Base-by-base conservation (phyloP, 164 flowering plant genomes). In the Umbilicus rupestris region DNA sequence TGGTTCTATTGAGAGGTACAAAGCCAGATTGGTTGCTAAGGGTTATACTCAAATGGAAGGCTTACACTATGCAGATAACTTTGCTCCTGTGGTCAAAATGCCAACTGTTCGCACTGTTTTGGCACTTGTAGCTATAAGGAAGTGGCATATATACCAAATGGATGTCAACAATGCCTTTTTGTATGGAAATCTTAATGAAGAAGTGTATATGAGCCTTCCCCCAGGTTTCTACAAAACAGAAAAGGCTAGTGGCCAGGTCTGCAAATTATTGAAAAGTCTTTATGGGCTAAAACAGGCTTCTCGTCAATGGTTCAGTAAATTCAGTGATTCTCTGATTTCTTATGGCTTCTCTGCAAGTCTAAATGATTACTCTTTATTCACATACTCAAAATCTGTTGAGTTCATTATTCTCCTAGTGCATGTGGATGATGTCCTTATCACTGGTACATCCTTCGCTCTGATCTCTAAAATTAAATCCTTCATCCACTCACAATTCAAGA, bases 1-100 rank as follows among this genome's bases (percentile, higher is more conserved):
- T 63, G 65, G 65, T 9, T 17, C 42, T 35, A 63, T 63, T 63
- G 65, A 63, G 15, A 63, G 65, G 24, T 63, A 63, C 42, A 63
- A 63, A 24, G 65, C 65, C 11, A 35, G 46, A 16, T 17, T 63
- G 9, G 65, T 63, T 3, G 65, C 65, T 1, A 63, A 63, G 17
- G 65, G 65, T n/a, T 63, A 63, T 16, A 63, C 65, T 15, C 26
- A 63, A 39, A 3, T 14, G 26, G 46, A 63, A 63, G 45, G 65
- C 4, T 8, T 63, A 3, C 7, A 63, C 26, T 62, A 62, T 7
- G 17, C 16, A 7, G 39, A 62, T n/a, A 62, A 14, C 10, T 62
- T 62, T 28, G 6, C 42, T n/a, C 65, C 41, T 3, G 24, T 62
- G 17, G n/a, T 39, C 65, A 19, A 62, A 62, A 42, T 16, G 42